A percentile compares a stretch with the other conserved stretches of the same genome.
phyloP scores from a whole-genome alignment of 2,329 filamentous ascomycete species.

The Clarireedia homoeocarpa region DNA sequence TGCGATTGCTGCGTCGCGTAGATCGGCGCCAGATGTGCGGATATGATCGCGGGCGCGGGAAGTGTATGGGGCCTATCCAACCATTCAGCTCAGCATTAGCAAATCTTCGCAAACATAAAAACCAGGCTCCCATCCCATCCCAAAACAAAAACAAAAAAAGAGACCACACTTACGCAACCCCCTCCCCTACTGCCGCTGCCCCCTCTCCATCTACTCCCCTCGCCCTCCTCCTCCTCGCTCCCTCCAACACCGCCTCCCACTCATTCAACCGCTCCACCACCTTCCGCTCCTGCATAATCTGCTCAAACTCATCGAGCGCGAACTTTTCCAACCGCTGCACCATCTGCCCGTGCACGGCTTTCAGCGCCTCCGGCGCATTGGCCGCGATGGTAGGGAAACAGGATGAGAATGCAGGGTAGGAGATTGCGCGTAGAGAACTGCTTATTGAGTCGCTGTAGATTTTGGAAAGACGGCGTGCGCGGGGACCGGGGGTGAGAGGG shows the following conservation, averaged over 20 bases:
- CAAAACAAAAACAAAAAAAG: neutral
- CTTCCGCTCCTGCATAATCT: conserved; percentile 41
- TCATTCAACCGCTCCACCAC: conserved; percentile 52
- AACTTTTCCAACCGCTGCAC: conserved; percentile 45
- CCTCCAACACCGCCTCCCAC: conserved; percentile 46
- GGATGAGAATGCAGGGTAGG: conserved; percentile 48
- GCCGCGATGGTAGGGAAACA: conserved; percentile 55
- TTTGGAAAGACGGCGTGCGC: conserved; percentile 46
- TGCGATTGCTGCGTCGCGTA: conserved; percentile 45
- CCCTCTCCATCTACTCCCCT: conserved; percentile 7
- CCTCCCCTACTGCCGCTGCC: neutral
- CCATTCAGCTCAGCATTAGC: too few relatives aligned
- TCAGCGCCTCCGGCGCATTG: conserved; percentile 42
- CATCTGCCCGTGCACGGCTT: conserved; percentile 50
- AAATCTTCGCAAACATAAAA: too few relatives aligned
- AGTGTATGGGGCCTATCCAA: conserved; percentile 45
- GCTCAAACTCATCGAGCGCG: conserved; percentile 51
- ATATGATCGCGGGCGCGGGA: conserved; percentile 43
- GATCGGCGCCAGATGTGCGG: conserved; percentile 47
- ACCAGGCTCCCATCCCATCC: too few relatives aligned
- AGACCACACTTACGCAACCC: conserved; percentile 2
- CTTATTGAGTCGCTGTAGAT: conserved; percentile 45
- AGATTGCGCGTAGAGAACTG: conserved; percentile 47
- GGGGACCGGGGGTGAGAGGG: conserved; percentile 42
- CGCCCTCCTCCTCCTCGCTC: conserved; percentile 33